phyloP scores from a whole-genome alignment of 2,329 filamentous ascomycete species.

The Phaeoacremonium minimum region DNA sequence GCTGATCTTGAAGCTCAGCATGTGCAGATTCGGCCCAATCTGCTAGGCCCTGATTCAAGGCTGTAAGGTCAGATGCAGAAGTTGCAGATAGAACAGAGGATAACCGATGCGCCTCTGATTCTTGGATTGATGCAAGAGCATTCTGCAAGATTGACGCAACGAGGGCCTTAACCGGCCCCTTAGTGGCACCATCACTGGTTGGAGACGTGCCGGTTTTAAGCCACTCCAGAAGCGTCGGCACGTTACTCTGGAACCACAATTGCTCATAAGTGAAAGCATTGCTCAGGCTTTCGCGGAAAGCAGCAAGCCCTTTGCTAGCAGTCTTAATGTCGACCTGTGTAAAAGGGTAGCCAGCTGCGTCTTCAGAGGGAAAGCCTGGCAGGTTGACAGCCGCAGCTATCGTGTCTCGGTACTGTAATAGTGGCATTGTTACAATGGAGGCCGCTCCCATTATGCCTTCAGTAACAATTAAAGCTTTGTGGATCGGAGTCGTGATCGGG shows the following conservation, averaged over 20 bases:
- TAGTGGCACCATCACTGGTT: slow-evolving; percentile 42
- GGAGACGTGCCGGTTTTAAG: slow-evolving; percentile 45
- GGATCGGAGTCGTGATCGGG: slow-evolving; percentile 75
- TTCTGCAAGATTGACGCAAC: slow-evolving; percentile 63
- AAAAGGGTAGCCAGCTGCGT: slow-evolving; percentile 36
- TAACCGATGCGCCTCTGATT: slow-evolving; percentile 37
- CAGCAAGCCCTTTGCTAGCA: slow-evolving; percentile 58
- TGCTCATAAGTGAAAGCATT: slow-evolving; percentile 70
- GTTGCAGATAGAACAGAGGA: slow-evolving; percentile 23
- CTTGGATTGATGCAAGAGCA: slow-evolving; percentile 44
- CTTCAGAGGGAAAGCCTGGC: slow-evolving; percentile 31
- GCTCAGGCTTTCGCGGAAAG: slow-evolving; percentile 64
- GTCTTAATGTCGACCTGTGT: slow-evolving; percentile 58
- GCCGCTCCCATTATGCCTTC: slow-evolving; percentile 68
- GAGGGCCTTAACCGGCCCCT: slow-evolving; percentile 61
- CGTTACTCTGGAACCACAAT: slow-evolving; percentile 68
- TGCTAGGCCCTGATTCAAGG: slow-evolving; percentile 56
- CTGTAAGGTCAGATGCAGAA: slow-evolving; percentile 30
- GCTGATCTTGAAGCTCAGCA: slow-evolving; percentile 73
- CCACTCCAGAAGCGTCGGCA: slow-evolving; percentile 64
- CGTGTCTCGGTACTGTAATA: slow-evolving; percentile 29
- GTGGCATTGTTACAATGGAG: slow-evolving; percentile 38
- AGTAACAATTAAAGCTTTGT: slow-evolving; percentile 72
- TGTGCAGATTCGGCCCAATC: slow-evolving; percentile 78
- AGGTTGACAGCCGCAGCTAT: slow-evolving; percentile 58